phyloP scores from a whole-genome alignment of 345 rosid genomes.

The Zanthoxylum bungeanum region DNA sequence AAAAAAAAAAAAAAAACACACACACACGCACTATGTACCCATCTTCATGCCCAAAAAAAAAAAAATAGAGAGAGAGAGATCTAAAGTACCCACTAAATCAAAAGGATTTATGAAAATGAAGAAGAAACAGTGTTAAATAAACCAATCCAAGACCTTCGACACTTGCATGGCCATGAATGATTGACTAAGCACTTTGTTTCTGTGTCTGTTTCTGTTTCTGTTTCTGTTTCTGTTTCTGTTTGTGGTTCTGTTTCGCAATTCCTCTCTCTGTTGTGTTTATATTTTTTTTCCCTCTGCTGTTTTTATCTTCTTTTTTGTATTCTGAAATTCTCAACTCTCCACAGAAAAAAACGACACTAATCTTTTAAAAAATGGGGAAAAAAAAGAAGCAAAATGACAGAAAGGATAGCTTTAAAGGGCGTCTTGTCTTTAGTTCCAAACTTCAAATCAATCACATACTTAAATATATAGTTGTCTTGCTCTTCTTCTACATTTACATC shows the following conservation, averaged over 20 bases:
- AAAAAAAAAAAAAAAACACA: not conserved
- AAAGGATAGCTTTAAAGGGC: conserved; percentile 45
- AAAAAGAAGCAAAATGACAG: conserved; percentile 35
- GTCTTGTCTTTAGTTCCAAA: conserved; percentile 48
- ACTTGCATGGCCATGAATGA: conserved; percentile 25
- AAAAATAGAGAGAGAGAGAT: not conserved
- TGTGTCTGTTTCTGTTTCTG: conserved; percentile 5
- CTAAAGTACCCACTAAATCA: conserved; percentile 30
- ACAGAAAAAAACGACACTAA: conserved; percentile 28
- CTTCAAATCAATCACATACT: conserved; percentile 22
- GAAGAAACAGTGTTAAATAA: conserved; percentile 23
- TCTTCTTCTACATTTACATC: not conserved
- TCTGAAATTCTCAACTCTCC: conserved; percentile 22
- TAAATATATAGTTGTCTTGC: conserved; percentile 9
- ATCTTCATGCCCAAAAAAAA: not conserved
- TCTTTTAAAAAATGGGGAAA: too few species aligned
- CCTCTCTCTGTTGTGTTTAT: not conserved
- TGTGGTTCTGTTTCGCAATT: too few species aligned
- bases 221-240: conserved; percentile 9
- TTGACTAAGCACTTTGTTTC: conserved; percentile 5
- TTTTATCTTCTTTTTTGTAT: conserved; percentile 20
- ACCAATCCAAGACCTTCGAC: conserved; percentile 27
- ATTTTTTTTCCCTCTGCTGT: not conserved
- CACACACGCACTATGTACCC: conserved; percentile 1
- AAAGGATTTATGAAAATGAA: not conserved